phyloP scores from a whole-genome alignment of 1,284 basidiomycete species.

The Trichosporon inkin region DNA sequence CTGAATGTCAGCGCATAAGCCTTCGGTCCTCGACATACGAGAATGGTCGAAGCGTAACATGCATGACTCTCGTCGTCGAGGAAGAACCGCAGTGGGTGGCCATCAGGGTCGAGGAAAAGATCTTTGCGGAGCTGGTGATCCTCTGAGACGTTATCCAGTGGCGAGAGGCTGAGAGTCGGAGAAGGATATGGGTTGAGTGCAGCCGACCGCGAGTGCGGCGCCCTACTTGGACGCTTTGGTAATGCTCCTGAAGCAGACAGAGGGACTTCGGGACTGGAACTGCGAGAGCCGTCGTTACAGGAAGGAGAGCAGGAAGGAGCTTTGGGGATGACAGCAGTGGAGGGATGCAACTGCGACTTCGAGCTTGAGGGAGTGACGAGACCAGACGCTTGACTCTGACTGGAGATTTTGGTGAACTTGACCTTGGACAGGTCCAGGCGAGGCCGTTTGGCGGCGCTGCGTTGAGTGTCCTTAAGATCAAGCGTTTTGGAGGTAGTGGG shows the following conservation, averaged over 20 bases:
- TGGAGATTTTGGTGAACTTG: neutral
- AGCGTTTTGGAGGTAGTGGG: neutral
- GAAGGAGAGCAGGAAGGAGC: neutral
- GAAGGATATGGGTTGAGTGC: neutral
- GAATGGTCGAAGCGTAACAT: neutral
- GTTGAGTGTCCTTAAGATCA: neutral
- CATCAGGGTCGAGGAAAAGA: neutral
- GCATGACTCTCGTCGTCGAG: neutral
- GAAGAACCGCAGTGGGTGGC: neutral
- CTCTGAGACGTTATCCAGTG: too few species aligned
- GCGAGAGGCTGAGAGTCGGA: neutral
- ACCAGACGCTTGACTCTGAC: too few species aligned
- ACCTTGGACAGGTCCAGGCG: neutral
- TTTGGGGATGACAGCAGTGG: neutral
- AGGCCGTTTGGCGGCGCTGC: neutral
- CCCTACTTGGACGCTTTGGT: neutral
- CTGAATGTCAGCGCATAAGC: too few species aligned
- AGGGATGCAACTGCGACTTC: too few species aligned
- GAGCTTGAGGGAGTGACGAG: too few species aligned
- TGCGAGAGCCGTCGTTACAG: neutral
- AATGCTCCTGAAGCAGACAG: neutral
- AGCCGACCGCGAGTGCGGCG: neutral
- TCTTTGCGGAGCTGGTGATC: neutral
- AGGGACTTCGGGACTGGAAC: neutral
- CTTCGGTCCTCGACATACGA: neutral